A percentile compares a stretch with the other conserved stretches of the same genome.
phyloP scores from a whole-genome alignment of 345 rosid genomes.

The Dimocarpus longan region DNA sequence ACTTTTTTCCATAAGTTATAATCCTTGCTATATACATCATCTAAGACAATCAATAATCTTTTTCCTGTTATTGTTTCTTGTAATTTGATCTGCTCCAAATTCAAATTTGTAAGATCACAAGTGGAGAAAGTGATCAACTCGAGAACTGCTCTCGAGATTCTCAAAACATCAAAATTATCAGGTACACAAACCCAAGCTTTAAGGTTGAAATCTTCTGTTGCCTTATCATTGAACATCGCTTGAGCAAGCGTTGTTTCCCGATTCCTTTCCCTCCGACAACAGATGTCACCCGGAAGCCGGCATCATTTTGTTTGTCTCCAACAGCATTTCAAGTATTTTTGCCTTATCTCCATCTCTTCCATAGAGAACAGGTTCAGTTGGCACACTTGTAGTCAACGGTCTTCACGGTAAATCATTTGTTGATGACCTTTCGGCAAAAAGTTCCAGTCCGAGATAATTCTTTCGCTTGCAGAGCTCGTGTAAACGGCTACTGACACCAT shows the following conservation, averaged over 20 bases:
- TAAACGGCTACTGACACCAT: not conserved
- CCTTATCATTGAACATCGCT: no score
- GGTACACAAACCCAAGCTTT: not conserved
- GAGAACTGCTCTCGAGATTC: not conserved
- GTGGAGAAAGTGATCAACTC: not conserved
- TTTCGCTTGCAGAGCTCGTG: not conserved
- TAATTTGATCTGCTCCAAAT: not conserved
- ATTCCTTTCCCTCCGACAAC: no score
- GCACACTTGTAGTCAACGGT: not conserved
- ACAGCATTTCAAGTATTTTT: not conserved
- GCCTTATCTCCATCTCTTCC: constrained; percentile 8
- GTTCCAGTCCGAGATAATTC: not conserved
- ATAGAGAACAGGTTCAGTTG: not conserved
- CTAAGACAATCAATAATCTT: not conserved
- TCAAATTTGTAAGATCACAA: not conserved
- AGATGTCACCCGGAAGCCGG: not conserved
- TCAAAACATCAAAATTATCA: not conserved
- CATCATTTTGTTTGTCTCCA: not conserved
- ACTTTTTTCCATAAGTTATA: no score
- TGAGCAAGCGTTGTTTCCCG: not conserved
- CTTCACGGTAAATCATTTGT: not conserved
- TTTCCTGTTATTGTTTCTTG: not conserved
- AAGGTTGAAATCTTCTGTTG: not conserved
- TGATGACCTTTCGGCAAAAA: no score
- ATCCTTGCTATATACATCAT: no score